phyloP scores from a whole-genome alignment of 2,329 filamentous ascomycete genomes.

The Cytospora chrysosperma region DNA sequence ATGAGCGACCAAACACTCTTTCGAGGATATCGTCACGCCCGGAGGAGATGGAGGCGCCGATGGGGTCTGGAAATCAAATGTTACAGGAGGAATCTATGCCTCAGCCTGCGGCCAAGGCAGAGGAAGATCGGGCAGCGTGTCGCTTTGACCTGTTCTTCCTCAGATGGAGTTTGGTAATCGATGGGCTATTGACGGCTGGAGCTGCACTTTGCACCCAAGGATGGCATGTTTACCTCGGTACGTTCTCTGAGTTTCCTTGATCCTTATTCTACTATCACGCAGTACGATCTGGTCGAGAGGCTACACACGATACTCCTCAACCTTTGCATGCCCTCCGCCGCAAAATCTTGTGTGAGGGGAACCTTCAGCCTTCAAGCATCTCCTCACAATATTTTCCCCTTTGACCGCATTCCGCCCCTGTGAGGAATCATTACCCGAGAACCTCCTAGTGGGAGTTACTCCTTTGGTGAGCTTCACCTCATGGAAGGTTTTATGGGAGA shows the following conservation, averaged over 20 bases:
- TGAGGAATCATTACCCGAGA: not conserved
- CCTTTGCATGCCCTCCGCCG: not conserved
- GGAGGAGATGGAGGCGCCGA: slow-evolving; percentile 41
- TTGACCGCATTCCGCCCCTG: not conserved
- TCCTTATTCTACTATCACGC: not conserved
- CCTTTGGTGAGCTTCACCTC: not conserved
- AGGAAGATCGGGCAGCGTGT: slow-evolving; percentile 46
- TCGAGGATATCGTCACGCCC: slow-evolving; percentile 38
- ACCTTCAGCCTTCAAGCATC: not conserved
- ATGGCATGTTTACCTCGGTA: slow-evolving; percentile 68
- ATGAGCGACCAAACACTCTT: slow-evolving; percentile 5
- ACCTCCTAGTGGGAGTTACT: not conserved
- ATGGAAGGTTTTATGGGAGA: no score
- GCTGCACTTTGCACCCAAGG: slow-evolving; percentile 60
- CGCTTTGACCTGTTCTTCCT: slow-evolving; percentile 68
- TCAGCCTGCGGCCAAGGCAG: slow-evolving; percentile 31
- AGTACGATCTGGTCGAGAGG: not conserved
- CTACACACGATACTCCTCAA: not conserved
- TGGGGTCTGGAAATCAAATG: slow-evolving; percentile 32
- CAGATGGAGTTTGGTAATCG: slow-evolving; percentile 62
- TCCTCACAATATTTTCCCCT: no score
- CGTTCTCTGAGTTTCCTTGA: slow-evolving; percentile 19
- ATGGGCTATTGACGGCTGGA: slow-evolving; percentile 62
- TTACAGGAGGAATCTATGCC: slow-evolving; percentile 46
- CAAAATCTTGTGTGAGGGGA: not conserved